Base-by-base conservation (phyloP, 768 basidiomycete species). In the Leccinum disarticulatum region DNA sequence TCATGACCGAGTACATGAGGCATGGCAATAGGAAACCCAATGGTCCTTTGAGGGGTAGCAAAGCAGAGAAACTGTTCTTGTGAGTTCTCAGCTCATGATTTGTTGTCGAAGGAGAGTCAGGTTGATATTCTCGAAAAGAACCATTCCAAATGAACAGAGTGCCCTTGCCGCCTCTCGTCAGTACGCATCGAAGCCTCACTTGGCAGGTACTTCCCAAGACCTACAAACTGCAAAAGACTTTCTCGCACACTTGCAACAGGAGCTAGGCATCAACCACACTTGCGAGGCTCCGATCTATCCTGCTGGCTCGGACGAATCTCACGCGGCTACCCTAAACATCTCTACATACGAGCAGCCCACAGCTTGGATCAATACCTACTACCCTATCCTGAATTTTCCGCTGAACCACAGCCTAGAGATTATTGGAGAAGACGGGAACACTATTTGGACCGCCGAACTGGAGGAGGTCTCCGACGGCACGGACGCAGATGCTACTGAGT, bases 321-420 rank as follows among this genome's bases (percentile, higher is more conserved):
- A 76, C 28, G 70, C 76, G 19, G 84, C 85, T 5, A 86, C 86
- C 4, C 71, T 83, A 17, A 70, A 75, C 28, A 80, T 84, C 55
- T 69, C 79, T 15, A 68, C 73, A 55, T 74, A 77, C 33, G 67
- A 62, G 38, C 63, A 71, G 15, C 81, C 83, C 2, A 72, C 66
- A 10, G 86, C 82, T 57, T 89, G 87, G 87, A 84, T 88, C 60
- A 83, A 83, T 57, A 78, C 78, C 35, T 93, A 93, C 74, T 92
- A 87, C 72, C 89, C 91, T 14, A 75, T 87, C 33, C 77, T 91
- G 77, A 90, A 90, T 74, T 82, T 78, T 6, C 87, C 88, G 17
- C 73, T 88, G 28, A 78, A 83, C 46, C 76, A 81, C 38, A 78
- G 80, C 55, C 73, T 90, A 19, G 79, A 85, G 54, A 80, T 88